Base-by-base conservation (phyloP, 2,329 filamentous ascomycete genomes). In the Exophiala sp. region DNA sequence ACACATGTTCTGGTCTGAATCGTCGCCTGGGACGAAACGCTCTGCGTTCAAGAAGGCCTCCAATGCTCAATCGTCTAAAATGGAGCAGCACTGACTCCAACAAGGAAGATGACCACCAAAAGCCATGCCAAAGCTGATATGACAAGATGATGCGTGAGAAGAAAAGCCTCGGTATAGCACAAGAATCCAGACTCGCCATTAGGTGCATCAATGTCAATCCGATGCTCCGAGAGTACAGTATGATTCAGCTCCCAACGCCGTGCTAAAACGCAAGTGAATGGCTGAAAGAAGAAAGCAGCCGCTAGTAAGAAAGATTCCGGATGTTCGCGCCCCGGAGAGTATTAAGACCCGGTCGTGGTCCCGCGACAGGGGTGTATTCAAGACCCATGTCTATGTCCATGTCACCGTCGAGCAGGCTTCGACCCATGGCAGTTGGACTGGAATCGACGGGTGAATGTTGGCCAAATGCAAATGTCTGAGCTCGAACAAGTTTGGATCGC, bases 381-480 rank as follows among this genome's bases (percentile, higher is more conserved):
- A 61, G 47, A 18, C 52, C 52, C 46, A 64, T 58, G 48, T 64
- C 62, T 38, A 62, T 42, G 38, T 65, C 64, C 59, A 61, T 62
- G 46, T 57, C 61, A 45, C 46, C 47, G 52, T 60, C 56, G n/a
- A 56, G 33, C 35, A 46, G 52, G 50, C 53, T 68, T 29, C 73
- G 71, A 62, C 69, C 71, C 54, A 72, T 71, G 39, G 75, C 77
- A 24, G 82, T 85, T 11, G 83, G 83, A 62, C 82, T 85, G 62
- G 85, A 82, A 62, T 85, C 81, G 74, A 84, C 81, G 33, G 69
- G 65, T 68, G 78, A 70, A 48, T 86, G 82, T 68, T 94, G 83
- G 42, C 92, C 94, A 72, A 96, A 97, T 24, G 94, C 92, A 76
- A 94, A 99, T 1, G 94, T 99, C 72, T 94, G 88, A 32, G 94